phyloP scores from a whole-genome alignment of 176 grass and related monocot species.

The sorghum (Sorghum bicolor) region DNA sequence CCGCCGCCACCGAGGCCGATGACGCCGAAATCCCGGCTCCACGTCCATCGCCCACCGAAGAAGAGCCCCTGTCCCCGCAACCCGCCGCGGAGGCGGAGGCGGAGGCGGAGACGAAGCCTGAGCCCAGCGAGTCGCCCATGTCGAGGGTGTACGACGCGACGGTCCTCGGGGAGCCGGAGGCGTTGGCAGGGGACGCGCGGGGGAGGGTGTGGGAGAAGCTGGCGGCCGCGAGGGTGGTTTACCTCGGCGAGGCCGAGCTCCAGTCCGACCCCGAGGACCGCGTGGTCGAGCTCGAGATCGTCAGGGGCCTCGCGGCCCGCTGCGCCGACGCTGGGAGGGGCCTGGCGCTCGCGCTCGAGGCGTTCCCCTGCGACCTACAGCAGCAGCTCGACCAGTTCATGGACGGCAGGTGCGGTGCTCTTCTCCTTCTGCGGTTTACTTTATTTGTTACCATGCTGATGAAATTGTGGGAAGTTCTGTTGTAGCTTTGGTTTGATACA shows the following conservation, averaged over 20 bases:
- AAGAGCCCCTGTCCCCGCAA: not conserved
- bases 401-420: slow-evolving; percentile 56
- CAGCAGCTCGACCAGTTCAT: slow-evolving; percentile 84
- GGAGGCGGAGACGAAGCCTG: not conserved
- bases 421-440: not conserved
- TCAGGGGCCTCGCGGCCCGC: slow-evolving; percentile 53
- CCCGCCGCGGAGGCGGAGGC: slow-evolving; percentile 1
- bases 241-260: slow-evolving; percentile 86
- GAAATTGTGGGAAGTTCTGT: not conserved
- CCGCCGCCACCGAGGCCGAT: not conserved
- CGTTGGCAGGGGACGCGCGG: slow-evolving; percentile 73
- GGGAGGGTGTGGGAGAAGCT: slow-evolving; percentile 81
- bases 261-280: slow-evolving; percentile 77
- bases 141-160: slow-evolving; percentile 95
- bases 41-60: not conserved
- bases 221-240: slow-evolving; percentile 75
- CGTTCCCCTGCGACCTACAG: slow-evolving; percentile 79
- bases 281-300: slow-evolving; percentile 77
- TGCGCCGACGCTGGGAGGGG: slow-evolving; percentile 50
- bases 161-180: slow-evolving; percentile 87
- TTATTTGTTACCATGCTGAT: not conserved
- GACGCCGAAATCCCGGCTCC: slow-evolving; percentile 1
- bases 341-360: slow-evolving; percentile 71
- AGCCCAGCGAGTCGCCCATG: slow-evolving; percentile 43
- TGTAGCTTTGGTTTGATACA: no score